Conservation (phyloP, 176 grass and related monocot genomes). For the Ensete ventricosum region DNA sequence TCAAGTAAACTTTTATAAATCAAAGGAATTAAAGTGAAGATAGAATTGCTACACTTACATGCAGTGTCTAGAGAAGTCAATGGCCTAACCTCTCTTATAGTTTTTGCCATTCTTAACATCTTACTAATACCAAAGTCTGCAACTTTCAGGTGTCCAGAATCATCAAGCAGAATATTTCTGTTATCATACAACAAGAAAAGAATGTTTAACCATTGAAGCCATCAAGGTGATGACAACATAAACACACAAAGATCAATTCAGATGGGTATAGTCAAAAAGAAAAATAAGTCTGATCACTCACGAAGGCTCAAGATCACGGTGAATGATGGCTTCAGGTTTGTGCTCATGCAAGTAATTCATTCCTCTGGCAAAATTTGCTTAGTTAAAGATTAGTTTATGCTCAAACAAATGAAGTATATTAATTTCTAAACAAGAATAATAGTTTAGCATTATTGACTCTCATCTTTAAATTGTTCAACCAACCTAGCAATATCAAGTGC, state of each 20-base stretch:
- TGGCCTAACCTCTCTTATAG: constrained; percentile 70
- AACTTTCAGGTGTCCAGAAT: constrained; percentile 95
- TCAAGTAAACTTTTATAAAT: neutral
- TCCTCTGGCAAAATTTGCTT: constrained; percentile 53
- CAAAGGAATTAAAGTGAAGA: neutral
- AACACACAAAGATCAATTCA: neutral
- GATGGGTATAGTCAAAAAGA: neutral
- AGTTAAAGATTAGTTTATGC: neutral
- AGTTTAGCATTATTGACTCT: neutral
- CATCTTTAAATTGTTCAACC: constrained; percentile 5
- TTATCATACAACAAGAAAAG: constrained; percentile 39
- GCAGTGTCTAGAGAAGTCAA: constrained; percentile 57
- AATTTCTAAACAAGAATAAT: constrained; percentile 1
- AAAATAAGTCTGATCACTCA: constrained; percentile 36
- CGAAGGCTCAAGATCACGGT: constrained; percentile 98
- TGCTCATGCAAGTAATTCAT: constrained; percentile 97
- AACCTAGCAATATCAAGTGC: constrained; percentile 99
- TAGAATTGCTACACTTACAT: constrained; percentile 38
- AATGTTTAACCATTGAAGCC: neutral
- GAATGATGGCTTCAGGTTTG: constrained; percentile 87
- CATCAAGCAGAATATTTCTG: constrained; percentile 93
- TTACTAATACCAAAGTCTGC: constrained; percentile 96
- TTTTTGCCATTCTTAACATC: constrained; percentile 76
- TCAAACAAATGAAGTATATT: neutral
- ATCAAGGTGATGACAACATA: neutral